phyloP scores from a whole-genome alignment of 2,329 filamentous ascomycete genomes.

The Trichoderma semiorbis region DNA sequence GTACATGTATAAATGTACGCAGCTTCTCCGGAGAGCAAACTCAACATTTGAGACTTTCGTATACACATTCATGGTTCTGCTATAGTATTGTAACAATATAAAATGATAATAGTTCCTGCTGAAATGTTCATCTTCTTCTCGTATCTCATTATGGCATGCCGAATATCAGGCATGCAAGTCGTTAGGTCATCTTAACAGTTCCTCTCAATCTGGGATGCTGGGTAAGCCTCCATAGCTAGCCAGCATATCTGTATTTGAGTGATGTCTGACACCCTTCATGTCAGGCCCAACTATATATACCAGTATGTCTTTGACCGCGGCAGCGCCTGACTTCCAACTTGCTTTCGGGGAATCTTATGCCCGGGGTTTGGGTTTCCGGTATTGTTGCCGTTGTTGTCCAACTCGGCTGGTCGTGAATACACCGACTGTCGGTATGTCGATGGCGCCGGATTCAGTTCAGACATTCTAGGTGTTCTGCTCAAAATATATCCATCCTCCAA shows the following conservation, averaged over 20 bases:
- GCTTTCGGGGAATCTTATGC: background rate
- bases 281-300: background rate
- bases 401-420: slow-evolving; percentile 2
- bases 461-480: background rate
- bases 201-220: background rate
- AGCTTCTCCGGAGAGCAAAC: background rate
- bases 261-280: background rate
- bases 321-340: background rate
- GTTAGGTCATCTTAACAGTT: background rate
- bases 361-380: slow-evolving; percentile 21
- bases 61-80: background rate
- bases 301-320: background rate
- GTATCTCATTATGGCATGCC: background rate
- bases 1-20: background rate
- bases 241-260: background rate
- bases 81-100: background rate
- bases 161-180: background rate
- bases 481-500: background rate
- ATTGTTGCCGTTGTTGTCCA: background rate
- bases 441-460: background rate
- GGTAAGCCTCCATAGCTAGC: background rate
- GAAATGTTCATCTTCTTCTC: background rate
- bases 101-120: background rate
- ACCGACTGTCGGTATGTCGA: background rate
- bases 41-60: background rate